phyloP scores from a whole-genome alignment of 2,329 filamentous ascomycete genomes.

The Fusarium xyrophilum region DNA sequence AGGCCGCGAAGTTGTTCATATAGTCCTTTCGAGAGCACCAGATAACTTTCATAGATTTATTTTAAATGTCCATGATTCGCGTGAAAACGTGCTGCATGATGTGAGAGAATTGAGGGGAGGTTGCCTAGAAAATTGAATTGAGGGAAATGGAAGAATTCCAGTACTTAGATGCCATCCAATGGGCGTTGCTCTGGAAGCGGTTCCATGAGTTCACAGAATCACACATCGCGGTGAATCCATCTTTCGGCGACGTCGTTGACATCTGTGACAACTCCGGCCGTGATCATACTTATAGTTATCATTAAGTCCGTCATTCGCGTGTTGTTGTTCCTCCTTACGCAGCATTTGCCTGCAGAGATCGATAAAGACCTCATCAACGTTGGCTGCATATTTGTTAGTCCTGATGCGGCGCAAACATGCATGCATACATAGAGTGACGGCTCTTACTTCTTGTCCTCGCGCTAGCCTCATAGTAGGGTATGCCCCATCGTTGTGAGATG shows the following conservation, averaged over 20 bases:
- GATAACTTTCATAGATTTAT: slow-evolving; percentile 16
- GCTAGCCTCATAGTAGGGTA: slow-evolving; percentile 90
- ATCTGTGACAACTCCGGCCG: slow-evolving; percentile 39
- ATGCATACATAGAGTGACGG: no score
- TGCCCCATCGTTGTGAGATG: slow-evolving; percentile 85
- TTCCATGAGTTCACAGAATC: slow-evolving; percentile 49
- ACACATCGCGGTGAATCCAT: slow-evolving; percentile 51
- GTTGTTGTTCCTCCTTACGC: slow-evolving; percentile 67
- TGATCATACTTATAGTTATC: slow-evolving; percentile 53
- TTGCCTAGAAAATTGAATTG: slow-evolving; percentile 7
- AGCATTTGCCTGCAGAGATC: slow-evolving; percentile 86
- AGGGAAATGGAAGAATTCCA: slow-evolving; percentile 16
- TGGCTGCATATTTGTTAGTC: slow-evolving; percentile 58
- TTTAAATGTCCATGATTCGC: slow-evolving; percentile 21
- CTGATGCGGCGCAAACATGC: slow-evolving; percentile 19
- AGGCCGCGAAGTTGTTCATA: slow-evolving; percentile 33
- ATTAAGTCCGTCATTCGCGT: slow-evolving; percentile 44
- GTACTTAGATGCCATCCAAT: slow-evolving; percentile 28
- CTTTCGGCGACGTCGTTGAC: slow-evolving; percentile 43
- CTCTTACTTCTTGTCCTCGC: slow-evolving; percentile 76
- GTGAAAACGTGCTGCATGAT: slow-evolving; percentile 12
- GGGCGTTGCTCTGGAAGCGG: slow-evolving; percentile 7
- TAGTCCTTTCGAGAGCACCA: slow-evolving; percentile 13
- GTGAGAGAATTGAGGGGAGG: slow-evolving; percentile 2
- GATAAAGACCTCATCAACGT: slow-evolving; percentile 89